Evolutionary conservation across 176 grass and related monocot genomes (phyloP).

Genomic region (Hordeum vulgare): DNA sequence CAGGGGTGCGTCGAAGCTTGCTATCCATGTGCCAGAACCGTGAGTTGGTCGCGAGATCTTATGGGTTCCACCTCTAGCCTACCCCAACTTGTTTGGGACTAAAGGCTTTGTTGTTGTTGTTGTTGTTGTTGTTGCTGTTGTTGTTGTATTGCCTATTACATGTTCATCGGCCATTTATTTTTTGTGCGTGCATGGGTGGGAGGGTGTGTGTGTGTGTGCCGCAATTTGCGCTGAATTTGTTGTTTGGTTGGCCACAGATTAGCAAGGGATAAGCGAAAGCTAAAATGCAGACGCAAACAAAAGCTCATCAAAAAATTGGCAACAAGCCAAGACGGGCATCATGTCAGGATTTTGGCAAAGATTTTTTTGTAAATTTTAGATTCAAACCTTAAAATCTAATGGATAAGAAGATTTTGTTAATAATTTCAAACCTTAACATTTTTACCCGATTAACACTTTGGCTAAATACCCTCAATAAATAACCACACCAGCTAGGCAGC

Average conservation of each 20-base stretch:
- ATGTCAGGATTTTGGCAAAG: neutral
- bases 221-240: neutral
- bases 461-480: neutral
- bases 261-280: neutral
- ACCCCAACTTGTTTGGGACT: too few relatives aligned
- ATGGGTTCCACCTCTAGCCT: too few relatives aligned
- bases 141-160: neutral
- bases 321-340: neutral
- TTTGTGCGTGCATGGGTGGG: neutral
- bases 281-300: neutral
- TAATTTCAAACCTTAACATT: neutral
- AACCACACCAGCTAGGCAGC: neutral
- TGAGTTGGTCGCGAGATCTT: too few relatives aligned
- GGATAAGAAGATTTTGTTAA: neutral
- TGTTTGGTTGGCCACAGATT: neutral
- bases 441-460: neutral
- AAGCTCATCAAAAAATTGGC: neutral
- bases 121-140: too few relatives aligned
- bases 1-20: too few relatives aligned
- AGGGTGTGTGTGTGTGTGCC: neutral
- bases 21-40: too few relatives aligned
- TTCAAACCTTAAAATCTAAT: neutral
- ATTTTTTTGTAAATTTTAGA: neutral
- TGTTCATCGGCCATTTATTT: neutral
- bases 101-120: too few relatives aligned